A percentile compares a stretch with the other conserved stretches of the same genome.
Conservation (phyloP, 2,329 filamentous ascomycete species). For the Dryadomyces quercus-mongolicae region DNA sequence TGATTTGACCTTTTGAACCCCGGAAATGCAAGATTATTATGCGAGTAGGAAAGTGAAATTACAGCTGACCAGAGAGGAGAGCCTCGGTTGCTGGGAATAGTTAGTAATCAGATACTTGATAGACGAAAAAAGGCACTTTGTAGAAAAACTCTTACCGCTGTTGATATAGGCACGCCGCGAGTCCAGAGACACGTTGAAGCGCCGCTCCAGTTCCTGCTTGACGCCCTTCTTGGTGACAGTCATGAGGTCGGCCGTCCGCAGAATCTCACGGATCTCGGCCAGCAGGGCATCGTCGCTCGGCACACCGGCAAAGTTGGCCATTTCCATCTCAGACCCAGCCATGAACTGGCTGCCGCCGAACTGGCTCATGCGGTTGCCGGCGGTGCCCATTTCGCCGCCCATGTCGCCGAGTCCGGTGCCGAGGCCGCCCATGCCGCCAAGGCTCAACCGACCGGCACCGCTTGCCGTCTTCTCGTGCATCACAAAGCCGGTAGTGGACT, state of each 20-base stretch:
- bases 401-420: conserved; percentile 37
- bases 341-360: conserved; percentile 49
- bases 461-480: conserved; percentile 36
- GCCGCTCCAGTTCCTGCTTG: conserved; percentile 81
- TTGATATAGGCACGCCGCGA: conserved; percentile 87
- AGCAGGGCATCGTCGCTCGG: conserved; percentile 84
- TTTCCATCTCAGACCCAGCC: conserved; percentile 49
- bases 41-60: neutral
- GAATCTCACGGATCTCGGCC: conserved; percentile 87
- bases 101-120: conserved; percentile 11
- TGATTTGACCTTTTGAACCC: no score
- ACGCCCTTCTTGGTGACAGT: conserved; percentile 97
- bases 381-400: conserved; percentile 21
- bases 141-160: conserved; percentile 67
- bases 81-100: conserved; percentile 55
- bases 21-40: no score
- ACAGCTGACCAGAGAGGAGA: conserved; percentile 65
- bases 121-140: neutral
- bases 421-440: conserved; percentile 32
- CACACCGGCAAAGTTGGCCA: conserved; percentile 61
- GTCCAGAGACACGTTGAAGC: conserved; percentile 80
- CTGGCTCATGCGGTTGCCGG: conserved; percentile 44
- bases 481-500: conserved; percentile 37
- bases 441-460: conserved; percentile 53
- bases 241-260: conserved; percentile 90